Evolutionary conservation across 306 rosid genomes (phyloP).

Genomic region (Cucumis melo): DNA sequence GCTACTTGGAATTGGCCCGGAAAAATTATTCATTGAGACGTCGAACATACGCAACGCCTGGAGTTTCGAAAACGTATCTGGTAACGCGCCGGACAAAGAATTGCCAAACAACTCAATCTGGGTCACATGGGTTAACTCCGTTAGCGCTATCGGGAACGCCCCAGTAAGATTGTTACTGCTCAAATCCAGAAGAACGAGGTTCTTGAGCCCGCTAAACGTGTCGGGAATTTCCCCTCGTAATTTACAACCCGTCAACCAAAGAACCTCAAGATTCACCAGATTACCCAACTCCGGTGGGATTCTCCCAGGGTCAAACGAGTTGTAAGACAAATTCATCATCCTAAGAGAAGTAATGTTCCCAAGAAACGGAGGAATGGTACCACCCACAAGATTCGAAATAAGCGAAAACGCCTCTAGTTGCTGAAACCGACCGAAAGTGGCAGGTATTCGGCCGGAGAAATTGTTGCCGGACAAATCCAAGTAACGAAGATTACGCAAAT

Average conservation of each 20-base stretch:
- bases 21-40: conserved; percentile 54
- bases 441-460: conserved; percentile 60
- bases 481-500: conserved; percentile 34
- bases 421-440: conserved; percentile 34
- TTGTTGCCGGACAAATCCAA: conserved; percentile 73
- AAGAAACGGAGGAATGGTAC: conserved; percentile 37
- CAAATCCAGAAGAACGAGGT: conserved; percentile 47
- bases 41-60: conserved; percentile 50
- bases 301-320: conserved; percentile 46
- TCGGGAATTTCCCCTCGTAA: conserved; percentile 58
- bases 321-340: conserved; percentile 68
- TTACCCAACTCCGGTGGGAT: conserved; percentile 63
- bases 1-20: conserved; percentile 55
- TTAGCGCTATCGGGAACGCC: conserved; percentile 39
- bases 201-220: conserved; percentile 37
- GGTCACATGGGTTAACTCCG: conserved; percentile 21
- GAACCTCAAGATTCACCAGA: conserved; percentile 38
- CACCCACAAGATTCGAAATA: conserved; percentile 46
- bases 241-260: conserved; percentile 62
- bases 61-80: conserved; percentile 52
- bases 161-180: conserved; percentile 45
- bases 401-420: conserved; percentile 56
- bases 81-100: conserved; percentile 55
- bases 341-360: conserved; percentile 46
- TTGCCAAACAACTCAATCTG: conserved; percentile 83